Percentiles rank a stretch among this genome's conserved stretches.
Conservation (phyloP, 257 asterid genomes). For the Asclepias syriaca region DNA sequence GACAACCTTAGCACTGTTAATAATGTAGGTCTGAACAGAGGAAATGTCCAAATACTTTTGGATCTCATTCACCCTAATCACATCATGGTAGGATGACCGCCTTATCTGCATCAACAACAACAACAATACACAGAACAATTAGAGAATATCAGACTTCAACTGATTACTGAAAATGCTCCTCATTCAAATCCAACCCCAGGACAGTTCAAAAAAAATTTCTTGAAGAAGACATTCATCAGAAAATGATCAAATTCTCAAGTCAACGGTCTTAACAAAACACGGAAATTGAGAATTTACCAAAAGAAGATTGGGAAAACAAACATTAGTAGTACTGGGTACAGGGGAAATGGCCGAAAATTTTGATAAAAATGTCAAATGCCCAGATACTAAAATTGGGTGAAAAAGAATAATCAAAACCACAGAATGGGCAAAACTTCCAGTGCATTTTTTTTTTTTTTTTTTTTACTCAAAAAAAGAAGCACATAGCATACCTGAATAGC, state of each 20-base stretch:
- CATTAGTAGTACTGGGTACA: neutral
- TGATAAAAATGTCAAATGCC: conserved; percentile 21
- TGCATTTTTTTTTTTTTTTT: neutral
- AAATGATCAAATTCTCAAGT: conserved; percentile 20
- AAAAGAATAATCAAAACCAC: neutral
- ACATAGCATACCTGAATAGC: conserved; percentile 50
- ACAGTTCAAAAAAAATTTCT: neutral
- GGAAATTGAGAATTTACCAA: neutral
- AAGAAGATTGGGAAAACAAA: neutral
- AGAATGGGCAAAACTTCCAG: neutral
- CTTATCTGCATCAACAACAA: conserved; percentile 43
- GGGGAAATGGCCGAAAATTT: neutral
- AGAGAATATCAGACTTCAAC: neutral
- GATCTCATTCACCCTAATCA: conserved; percentile 69
- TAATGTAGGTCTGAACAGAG: conserved; percentile 68
- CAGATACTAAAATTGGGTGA: conserved; percentile 8
- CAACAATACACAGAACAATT: neutral
- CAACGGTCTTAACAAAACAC: conserved; percentile 26
- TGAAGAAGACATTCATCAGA: conserved; percentile 4
- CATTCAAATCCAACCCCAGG: neutral
- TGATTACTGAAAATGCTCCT: neutral
- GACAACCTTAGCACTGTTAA: conserved; percentile 79
- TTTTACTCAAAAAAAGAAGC: neutral
- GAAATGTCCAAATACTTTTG: conserved; percentile 71
- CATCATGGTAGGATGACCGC: conserved; percentile 92